Base-by-base conservation (phyloP, 495 filamentous ascomycete species). In the Thermothielavioides terrestris region DNA sequence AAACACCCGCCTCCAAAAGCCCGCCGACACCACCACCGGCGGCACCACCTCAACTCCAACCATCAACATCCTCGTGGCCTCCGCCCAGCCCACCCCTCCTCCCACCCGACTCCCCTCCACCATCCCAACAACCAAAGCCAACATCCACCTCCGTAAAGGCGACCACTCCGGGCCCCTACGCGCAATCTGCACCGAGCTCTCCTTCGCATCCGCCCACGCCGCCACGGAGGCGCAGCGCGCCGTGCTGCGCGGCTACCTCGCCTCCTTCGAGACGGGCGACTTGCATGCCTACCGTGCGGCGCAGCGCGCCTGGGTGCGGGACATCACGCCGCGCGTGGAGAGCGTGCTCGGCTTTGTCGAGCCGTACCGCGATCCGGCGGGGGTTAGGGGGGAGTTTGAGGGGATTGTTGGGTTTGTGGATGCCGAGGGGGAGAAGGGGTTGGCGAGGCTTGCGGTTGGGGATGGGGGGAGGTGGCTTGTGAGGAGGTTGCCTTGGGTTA, bases 151-250 rank as follows among this genome's bases (percentile, higher is more conserved):
- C n/a, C n/a, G n/a, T n/a, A n/a, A n/a, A n/a, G n/a, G n/a, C n/a
- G n/a, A n/a, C n/a, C n/a, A n/a, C n/a, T n/a, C n/a, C n/a, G n/a
- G n/a, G n/a, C n/a, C n/a, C n/a, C n/a, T n/a, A n/a, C n/a, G n/a
- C n/a, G n/a, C n/a, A 7, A 80, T 85, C 43, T 74, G 77, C 10
- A 64, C 73, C 21, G 74, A 76, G 30, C 67, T 84, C 40, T 73
- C 75, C 49, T 71, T 77, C 44, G 84, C 83, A 1, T 66, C 67
- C n/a, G 65, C 80, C 18, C 88, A 66, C 45, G 55, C 61, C 6
- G 59, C 60, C n/a, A 73, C 66, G 43, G 51, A 57, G 10, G 37
- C 23, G 4, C 69, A 72, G 52, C 20, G 38, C 8, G n/a, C 49
- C 1, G 58, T 65, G 27, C 48, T 74, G 9, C 26, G 48, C 18